A percentile compares a stretch with the other conserved stretches of the same genome.
Conservation (phyloP, 2,329 filamentous ascomycete species). For the Apiospora hydei region DNA sequence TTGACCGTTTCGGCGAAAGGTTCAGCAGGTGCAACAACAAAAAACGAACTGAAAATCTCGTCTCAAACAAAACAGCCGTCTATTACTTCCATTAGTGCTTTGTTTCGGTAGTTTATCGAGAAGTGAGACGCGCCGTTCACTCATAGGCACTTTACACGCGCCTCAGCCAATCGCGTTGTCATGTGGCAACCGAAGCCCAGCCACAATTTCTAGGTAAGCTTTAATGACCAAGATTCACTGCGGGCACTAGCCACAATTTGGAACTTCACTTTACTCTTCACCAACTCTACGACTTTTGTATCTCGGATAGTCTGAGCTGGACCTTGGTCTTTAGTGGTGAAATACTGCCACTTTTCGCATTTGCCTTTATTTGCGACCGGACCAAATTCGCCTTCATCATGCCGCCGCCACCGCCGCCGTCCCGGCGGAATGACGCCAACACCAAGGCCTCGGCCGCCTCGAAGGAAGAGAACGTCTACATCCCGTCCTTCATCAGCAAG, state of each 20-base stretch:
- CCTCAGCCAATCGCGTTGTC: slow-evolving; percentile 1
- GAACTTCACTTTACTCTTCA: slow-evolving; percentile 1
- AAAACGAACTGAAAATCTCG: background rate
- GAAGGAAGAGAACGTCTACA: slow-evolving; percentile 98
- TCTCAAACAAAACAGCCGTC: background rate
- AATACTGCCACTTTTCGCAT: no score
- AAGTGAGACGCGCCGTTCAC: background rate
- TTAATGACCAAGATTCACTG: background rate
- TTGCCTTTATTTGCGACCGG: background rate
- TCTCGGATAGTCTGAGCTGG: background rate
- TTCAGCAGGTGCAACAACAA: background rate
- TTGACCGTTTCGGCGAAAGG: background rate
- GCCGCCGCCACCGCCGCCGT: slow-evolving; percentile 49
- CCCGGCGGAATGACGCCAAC: slow-evolving; percentile 41
- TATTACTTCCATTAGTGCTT: background rate
- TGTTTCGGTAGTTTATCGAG: slow-evolving; percentile 5
- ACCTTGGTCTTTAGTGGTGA: background rate
- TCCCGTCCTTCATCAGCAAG: slow-evolving; percentile 96
- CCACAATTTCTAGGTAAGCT: background rate
- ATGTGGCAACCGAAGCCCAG: background rate
- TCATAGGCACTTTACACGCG: background rate
- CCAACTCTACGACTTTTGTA: background rate
- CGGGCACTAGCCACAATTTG: slow-evolving; percentile 5
- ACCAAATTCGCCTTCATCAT: slow-evolving; percentile 36
- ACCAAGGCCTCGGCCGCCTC: slow-evolving; percentile 51